A percentile compares a stretch with the other conserved stretches of the same genome.
Evolutionary conservation across 306 rosid genomes (phyloP).

Genomic region (Cyamopsis tetragonoloba): DNA sequence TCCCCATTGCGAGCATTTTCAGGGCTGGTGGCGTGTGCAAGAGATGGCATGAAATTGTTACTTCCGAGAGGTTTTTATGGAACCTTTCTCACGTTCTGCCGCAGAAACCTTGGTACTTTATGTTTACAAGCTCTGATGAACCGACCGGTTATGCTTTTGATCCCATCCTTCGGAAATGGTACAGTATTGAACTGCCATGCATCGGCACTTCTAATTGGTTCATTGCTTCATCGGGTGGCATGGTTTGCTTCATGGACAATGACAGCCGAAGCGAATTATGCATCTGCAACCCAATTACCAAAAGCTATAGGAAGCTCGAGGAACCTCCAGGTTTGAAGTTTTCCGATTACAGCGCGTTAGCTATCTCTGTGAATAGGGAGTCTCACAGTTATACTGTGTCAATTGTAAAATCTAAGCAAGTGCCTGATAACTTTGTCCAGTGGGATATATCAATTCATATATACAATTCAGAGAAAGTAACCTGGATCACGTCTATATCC

Average conservation of each 20-base stretch:
- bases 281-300: conserved; percentile 81
- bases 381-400: conserved; percentile 57
- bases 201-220: conserved; percentile 50
- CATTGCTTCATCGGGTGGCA: conserved; percentile 68
- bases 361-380: conserved; percentile 60
- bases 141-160: conserved; percentile 76
- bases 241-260: conserved; percentile 83
- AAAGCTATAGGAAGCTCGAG: conserved; percentile 40
- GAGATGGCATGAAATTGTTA: conserved; percentile 70
- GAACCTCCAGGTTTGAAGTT: conserved; percentile 60
- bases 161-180: conserved; percentile 84
- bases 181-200: conserved; percentile 65
- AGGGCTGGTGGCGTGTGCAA: conserved; percentile 77
- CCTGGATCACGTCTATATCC: conserved; percentile 53
- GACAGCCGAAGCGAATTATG: conserved; percentile 55
- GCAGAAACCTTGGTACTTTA: conserved; percentile 87
- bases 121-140: conserved; percentile 82
- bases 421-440: conserved; percentile 60
- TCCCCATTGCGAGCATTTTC: conserved; percentile 80
- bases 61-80: conserved; percentile 63
- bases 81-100: conserved; percentile 50
- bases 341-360: conserved; percentile 77
- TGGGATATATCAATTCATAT: conserved; percentile 72
- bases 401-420: conserved; percentile 74
- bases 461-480: conserved; percentile 50